Base-by-base conservation (phyloP, 768 basidiomycete species). In the Leccinellum rugosiceps region DNA sequence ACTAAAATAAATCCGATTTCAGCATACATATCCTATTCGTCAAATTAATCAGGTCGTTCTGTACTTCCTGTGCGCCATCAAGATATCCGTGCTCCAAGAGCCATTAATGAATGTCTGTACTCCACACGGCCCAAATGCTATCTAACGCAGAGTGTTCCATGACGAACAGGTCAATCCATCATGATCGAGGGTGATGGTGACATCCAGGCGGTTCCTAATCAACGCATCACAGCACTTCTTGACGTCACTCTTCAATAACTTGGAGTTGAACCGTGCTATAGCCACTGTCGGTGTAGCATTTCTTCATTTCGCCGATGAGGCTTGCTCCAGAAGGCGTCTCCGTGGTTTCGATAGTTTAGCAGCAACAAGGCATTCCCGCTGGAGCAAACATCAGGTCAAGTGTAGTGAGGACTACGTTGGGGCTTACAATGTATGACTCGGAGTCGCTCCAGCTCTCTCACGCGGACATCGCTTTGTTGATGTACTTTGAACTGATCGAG, bases 391-490 rank as follows among this genome's bases (percentile, higher is more conserved):
- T 65, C 4, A 61, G 41, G 21, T 8, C n/a, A 32, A 30, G 32
- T 38, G 34, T 5, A 4, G 25, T 10, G 13, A 46, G 32, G 17
- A 5, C 26, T 23, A 11, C 21, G 25, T 34, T 46, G n/a, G 10
- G 34, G 69, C 85, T 50, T 59, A 90, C 89, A 51, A 94, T 83
- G 69, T 91, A 90, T 3, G 84, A n/a, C n/a, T n/a, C n/a, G n/a
- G n/a, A 87, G 68, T 91, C 88, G 53, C 86, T 87, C 95, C 96
- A 98, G 4, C 85, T 82, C 21, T 90, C 77, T 84, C 90, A 98
- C 35, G 89, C 88, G 55, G 80, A 74, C 21, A 83, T 67, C 6
- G 83, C 77, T 50, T 78, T 77, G 38, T 81, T 82, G 68, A 93
- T 94, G 0, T 84, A 78, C 30, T 83, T 77, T 68, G 68, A 85